Evolutionary conservation across 192 early-diverging fungal genomes (phyloP).

Genomic region (Rhizophagus prolifer): DNA sequence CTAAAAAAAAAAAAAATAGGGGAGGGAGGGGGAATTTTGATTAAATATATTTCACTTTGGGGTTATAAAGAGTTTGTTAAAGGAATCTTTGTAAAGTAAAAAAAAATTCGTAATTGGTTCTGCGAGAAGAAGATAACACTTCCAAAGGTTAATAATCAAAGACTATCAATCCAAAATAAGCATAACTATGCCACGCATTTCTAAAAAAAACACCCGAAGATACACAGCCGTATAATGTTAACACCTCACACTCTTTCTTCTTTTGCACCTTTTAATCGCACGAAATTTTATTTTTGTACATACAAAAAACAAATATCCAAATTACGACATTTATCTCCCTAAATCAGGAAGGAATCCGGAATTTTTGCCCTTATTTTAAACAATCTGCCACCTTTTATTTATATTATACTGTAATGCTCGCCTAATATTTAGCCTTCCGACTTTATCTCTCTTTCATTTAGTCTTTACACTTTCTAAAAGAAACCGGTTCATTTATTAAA

Average conservation of each 20-base stretch:
- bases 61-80: not conserved
- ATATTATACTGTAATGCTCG: not conserved
- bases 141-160: not conserved
- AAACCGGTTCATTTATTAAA: not conserved
- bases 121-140: constrained; percentile 4
- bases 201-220: not conserved
- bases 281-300: not conserved
- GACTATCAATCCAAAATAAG: constrained; percentile 6
- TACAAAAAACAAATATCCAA: not conserved
- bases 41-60: not conserved
- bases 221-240: not conserved
- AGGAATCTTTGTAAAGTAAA: not conserved
- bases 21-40: not conserved
- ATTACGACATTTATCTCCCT: not conserved
- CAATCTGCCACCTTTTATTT: not conserved
- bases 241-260: not conserved
- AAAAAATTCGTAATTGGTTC: not conserved
- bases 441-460: not conserved
- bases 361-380: not conserved
- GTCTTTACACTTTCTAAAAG: not conserved
- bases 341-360: not conserved
- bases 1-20: not conserved
- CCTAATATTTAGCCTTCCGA: not conserved
- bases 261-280: not conserved
- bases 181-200: not conserved